Evolutionary conservation across 495 filamentous ascomycete species (phyloP), one percentile per base, ranked within the genome.

Genomic region (Aspergillus taichungensis): DNA sequence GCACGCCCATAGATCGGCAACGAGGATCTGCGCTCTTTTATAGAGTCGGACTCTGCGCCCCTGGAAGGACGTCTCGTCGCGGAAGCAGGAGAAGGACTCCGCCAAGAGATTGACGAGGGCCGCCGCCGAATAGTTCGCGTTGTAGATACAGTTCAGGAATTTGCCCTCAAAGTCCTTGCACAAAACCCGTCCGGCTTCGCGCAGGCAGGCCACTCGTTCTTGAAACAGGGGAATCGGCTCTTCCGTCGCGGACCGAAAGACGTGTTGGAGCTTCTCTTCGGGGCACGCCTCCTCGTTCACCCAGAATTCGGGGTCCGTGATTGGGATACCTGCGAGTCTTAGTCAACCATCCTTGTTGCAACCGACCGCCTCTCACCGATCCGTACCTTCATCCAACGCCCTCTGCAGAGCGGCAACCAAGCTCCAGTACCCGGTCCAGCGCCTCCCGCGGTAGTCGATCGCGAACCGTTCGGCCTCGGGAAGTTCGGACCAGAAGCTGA

Each of bases 381-480:
- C 70, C 50, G 18, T 54, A 84, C 87, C 85, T 73, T 97, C 91
- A 46, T 97, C 92, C 35, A 96, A 64, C 8, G 88, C 92, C 55
- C 94, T 74, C 60, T 85, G 84, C 56, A 99, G 60, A 13, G 80
- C 77, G 35, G 94, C 92, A 27, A 96, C 86, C 43, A 98, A 66
- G 59, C 88, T 95, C 84, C 87, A 95, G 56, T 98, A 98, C 27
- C 92, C 92, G 2, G 89, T 95, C 85, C 87, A 95, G 43, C 63
- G 77, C 64, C 79, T 82, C 27, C 80, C 89, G 13, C 74, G 75
- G 60, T 95, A 97, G 34, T 83, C 80, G 6, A 97, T 72, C 7
- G 82, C 72, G 63, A 94, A 97, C 29, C 85, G 69, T 50, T 84
- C 73, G 8, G 77, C 70, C 30, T 74, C 68, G 5, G 63, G 49